Percentiles rank a stretch among this genome's conserved stretches.
Evolutionary conservation across 2,329 filamentous ascomycete genomes (phyloP).

Genomic region (Penicillium sp.): DNA sequence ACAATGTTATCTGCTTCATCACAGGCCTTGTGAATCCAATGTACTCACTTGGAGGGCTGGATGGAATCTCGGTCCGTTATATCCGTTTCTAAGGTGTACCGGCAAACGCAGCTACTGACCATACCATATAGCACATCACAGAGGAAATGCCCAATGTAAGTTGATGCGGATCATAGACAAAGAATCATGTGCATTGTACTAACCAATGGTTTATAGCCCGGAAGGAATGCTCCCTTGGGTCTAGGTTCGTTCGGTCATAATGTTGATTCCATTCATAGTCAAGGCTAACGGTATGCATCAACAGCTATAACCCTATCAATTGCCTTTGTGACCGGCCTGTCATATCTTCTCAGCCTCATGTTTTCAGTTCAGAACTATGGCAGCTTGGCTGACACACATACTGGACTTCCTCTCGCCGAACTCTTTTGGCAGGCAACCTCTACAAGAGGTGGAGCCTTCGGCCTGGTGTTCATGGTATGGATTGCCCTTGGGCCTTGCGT

Average conservation of each 20-base stretch:
- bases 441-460: constrained; percentile 52
- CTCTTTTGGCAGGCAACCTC: constrained; percentile 62
- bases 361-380: constrained; percentile 53
- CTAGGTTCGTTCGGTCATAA: constrained; percentile 20
- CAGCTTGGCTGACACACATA: constrained; percentile 39
- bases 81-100: background rate
- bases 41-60: constrained; percentile 51
- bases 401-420: constrained; percentile 62
- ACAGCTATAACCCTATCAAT: constrained; percentile 49
- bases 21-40: constrained; percentile 52
- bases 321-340: constrained; percentile 52
- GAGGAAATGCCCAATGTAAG: constrained; percentile 54
- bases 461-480: constrained; percentile 48
- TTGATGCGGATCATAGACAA: background rate
- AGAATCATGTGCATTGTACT: background rate
- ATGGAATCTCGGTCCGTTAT: constrained; percentile 43
- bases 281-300: background rate
- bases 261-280: constrained; percentile 10
- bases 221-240: constrained; percentile 34
- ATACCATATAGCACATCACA: constrained; percentile 45
- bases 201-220: constrained; percentile 22
- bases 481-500: constrained; percentile 36
- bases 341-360: constrained; percentile 54
- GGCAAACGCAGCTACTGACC: background rate
- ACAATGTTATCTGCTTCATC: constrained; percentile 52